Conservation (phyloP, 106 monocot species). For the Hemerocallis citrina region DNA sequence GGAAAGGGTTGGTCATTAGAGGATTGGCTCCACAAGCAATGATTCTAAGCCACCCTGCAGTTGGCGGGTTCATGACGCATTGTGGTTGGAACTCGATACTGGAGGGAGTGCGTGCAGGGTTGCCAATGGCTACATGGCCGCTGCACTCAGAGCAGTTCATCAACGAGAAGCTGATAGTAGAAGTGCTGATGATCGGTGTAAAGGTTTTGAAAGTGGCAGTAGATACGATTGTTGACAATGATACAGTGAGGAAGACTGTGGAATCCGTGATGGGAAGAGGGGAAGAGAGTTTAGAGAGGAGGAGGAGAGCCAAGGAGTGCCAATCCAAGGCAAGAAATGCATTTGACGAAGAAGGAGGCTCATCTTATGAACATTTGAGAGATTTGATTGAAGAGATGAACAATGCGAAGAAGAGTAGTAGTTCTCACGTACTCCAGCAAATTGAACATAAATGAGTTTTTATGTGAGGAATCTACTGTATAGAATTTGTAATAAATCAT, state of each 20-base stretch:
- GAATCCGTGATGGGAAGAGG: background rate
- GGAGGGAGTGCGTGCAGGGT: constrained; percentile 10
- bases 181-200: constrained; percentile 14
- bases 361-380: background rate
- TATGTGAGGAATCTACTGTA: no score
- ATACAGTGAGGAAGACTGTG: background rate
- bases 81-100: constrained; percentile 12
- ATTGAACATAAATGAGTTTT: no score
- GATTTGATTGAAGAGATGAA: background rate
- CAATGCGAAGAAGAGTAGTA: background rate
- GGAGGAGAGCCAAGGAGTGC: constrained; percentile 4
- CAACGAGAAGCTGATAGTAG: constrained; percentile 9
- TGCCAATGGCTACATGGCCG: constrained; percentile 5
- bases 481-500: no score
- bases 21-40: constrained; percentile 1
- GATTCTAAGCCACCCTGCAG: constrained; percentile 6
- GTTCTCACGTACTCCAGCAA: no score
- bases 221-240: background rate
- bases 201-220: constrained; percentile 3
- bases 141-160: constrained; percentile 8
- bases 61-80: constrained; percentile 11
- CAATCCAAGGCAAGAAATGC: background rate
- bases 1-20: background rate
- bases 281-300: background rate
- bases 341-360: constrained; percentile 4